A percentile compares a stretch with the other conserved stretches of the same genome.
phyloP scores from a whole-genome alignment of 2,329 filamentous ascomycete genomes.

The Emydomyces testavorans region DNA sequence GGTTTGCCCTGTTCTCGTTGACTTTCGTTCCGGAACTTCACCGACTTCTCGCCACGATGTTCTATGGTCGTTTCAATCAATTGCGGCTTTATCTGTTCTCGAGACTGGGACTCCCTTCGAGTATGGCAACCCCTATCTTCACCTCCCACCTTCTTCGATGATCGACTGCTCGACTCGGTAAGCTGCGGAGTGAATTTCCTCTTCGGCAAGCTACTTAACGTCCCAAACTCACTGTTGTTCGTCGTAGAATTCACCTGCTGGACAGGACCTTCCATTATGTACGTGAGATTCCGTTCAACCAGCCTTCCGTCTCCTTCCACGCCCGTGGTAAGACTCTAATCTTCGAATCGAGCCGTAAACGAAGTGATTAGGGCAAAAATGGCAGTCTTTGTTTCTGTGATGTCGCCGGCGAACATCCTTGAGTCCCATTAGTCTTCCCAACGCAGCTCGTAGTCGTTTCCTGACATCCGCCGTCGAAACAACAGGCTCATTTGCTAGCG shows the following conservation, averaged over 20 bases:
- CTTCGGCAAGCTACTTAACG: conserved; percentile 1
- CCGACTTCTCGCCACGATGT: conserved; percentile 4
- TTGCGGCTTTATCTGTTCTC: conserved; percentile 10
- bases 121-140: neutral
- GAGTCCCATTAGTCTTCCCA: conserved; percentile 5
- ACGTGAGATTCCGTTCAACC: neutral
- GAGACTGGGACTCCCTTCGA: neutral
- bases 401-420: conserved; percentile 11
- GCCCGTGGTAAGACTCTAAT: conserved; percentile 3
- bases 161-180: conserved; percentile 14
- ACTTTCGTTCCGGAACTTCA: neutral
- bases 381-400: neutral
- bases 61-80: conserved; percentile 13
- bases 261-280: conserved; percentile 1
- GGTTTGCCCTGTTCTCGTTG: neutral
- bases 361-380: neutral
- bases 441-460: neutral
- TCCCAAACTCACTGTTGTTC: neutral
- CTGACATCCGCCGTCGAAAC: conserved; percentile 3
- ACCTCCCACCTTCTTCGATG: conserved; percentile 1
- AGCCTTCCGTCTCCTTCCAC: conserved; percentile 1
- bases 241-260: neutral
- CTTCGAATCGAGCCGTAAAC: neutral
- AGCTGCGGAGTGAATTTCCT: conserved; percentile 14
- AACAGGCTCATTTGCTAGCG: conserved; percentile 6